Evolutionary conservation across 768 basidiomycete genomes (phyloP), one percentile per base, ranked within the genome.

Genomic region (Fibroporia radiculosa): DNA sequence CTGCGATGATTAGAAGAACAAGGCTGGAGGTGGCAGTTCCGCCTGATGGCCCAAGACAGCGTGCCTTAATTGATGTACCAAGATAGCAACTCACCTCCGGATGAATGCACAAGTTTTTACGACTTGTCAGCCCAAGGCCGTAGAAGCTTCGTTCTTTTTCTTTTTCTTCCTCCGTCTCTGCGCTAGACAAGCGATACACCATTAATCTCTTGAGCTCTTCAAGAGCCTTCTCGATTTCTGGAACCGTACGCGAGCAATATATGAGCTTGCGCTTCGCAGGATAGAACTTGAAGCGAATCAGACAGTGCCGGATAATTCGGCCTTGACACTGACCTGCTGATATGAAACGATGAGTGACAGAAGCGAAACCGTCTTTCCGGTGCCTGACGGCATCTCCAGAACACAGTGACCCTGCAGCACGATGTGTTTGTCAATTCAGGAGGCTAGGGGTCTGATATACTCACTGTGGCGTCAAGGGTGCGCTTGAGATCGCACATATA

Each of bases 351-450:
- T 99, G 45, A 99, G 67, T 2, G 90, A 93, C 14, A 99, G 72
- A 7, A 99, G 71, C 10, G 93, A 97, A 20, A 99, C 96, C 0
- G 96, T 99, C 71, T 99, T 99, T 19, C 96, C 96, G 18, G 96
- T 99, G 13, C 96, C 96, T 10, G 96, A 98, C 50, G 96, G 96
- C 96, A 99, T 99, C 70, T 99, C 96, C 28, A 99, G 75, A n/a
- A 98, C 91, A 62, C 96, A 97, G 55, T 99, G 96, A 40, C 96
- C 96, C 93, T 98, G 58, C 28, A 54, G 32, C 44, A 24, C 34
- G 19, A 31, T 44, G n/a, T 13, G 37, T 10, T 41, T 47, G 42
- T 34, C 19, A 31, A 22, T 24, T 24, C 12, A 35, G 29, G 19
- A 48, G 28, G 33, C 29, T 26, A 47, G 35, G n/a, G 13, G 23